phyloP scores from a whole-genome alignment of 225 moss, liverwort and hornwort species.

The Rhytidiadelphus loreus region DNA sequence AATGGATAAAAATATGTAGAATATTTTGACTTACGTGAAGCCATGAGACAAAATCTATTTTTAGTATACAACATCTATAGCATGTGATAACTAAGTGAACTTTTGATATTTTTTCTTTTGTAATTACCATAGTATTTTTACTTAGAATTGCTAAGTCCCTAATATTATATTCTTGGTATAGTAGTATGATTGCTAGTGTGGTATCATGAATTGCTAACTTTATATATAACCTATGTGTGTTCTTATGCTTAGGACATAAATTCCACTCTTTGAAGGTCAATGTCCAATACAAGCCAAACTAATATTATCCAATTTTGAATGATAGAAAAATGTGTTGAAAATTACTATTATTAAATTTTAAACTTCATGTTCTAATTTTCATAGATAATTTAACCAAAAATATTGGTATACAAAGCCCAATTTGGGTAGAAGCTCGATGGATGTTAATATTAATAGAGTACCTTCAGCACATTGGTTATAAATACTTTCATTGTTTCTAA shows the following conservation, averaged over 20 bases:
- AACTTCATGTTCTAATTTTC: neutral
- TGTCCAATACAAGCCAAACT: neutral
- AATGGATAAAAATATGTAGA: neutral
- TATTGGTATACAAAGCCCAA: neutral
- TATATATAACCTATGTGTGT: neutral
- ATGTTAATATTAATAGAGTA: neutral
- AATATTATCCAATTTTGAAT: neutral
- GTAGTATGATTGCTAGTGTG: neutral
- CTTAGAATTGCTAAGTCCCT: neutral
- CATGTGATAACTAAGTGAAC: neutral
- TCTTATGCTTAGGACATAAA: neutral
- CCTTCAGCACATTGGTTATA: neutral
- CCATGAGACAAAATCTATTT: neutral
- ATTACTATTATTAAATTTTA: too few relatives aligned
- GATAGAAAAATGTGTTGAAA: neutral
- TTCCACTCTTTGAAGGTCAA: neutral
- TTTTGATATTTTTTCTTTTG: neutral
- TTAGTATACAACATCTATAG: neutral
- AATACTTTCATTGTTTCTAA: neutral
- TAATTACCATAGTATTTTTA: neutral
- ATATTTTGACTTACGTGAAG: neutral
- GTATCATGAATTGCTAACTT: neutral
- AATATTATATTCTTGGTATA: neutral
- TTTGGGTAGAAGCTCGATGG: neutral
- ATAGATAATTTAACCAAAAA: neutral